These are phyloP conservation scores for Dendrocalamus sinicus DNA, from an alignment of 176 grass and related monocot genomes.

Conservation along the genomic window DNA sequence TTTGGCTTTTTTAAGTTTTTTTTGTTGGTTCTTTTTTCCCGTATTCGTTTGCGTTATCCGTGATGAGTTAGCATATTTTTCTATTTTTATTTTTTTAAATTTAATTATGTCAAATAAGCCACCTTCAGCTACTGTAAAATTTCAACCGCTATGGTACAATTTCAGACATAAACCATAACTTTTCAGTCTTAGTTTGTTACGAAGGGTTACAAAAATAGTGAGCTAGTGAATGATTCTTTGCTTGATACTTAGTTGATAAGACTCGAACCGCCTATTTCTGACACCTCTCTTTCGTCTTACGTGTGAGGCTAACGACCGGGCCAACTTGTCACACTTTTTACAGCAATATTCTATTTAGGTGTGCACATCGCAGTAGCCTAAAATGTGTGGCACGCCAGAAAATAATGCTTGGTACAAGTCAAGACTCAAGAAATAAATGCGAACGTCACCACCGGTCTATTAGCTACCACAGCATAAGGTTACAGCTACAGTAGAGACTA, in stretches of 20 bases:
- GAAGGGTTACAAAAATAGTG: not conserved
- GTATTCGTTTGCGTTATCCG: too few relatives aligned
- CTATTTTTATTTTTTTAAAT: too few relatives aligned
- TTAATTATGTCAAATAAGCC: too few relatives aligned
- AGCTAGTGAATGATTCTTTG: not conserved
- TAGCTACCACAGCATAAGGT: conserved; percentile 16
- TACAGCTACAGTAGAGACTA: conserved; percentile 6
- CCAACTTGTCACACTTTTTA: not conserved
- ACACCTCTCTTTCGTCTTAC: not conserved
- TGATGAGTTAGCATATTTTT: too few relatives aligned
- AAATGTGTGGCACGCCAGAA: not conserved
- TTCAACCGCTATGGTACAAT: too few relatives aligned
- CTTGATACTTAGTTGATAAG: too few relatives aligned
- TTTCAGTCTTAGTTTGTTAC: too few relatives aligned
- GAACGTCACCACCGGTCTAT: conserved; percentile 21
- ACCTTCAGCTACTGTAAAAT: too few relatives aligned
- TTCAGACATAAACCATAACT: too few relatives aligned
- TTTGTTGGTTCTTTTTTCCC: too few relatives aligned
- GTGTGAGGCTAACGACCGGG: not conserved
- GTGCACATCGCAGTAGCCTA: not conserved
- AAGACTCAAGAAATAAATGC: not conserved
- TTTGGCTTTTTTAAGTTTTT: too few relatives aligned
- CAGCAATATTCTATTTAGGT: not conserved
- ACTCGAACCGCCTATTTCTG: not conserved
- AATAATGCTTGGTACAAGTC: not conserved